Evolutionary conservation across 352 stramenopile genomes (phyloP).

Genomic region (Discostella stelligera): DNA sequence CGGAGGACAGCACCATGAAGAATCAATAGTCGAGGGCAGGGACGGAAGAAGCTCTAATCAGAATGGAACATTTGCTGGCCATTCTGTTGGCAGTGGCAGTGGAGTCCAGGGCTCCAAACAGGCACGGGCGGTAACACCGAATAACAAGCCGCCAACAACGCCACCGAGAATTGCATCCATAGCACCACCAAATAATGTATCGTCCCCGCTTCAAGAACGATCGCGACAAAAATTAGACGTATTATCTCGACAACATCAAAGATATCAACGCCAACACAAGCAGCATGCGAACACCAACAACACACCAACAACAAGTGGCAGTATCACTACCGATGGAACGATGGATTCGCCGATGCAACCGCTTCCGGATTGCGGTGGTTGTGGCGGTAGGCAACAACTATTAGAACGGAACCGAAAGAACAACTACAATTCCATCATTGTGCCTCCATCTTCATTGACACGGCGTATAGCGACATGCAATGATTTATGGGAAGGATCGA

Average conservation of each 20-base stretch:
- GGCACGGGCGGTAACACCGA: not conserved
- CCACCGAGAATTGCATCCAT: not conserved
- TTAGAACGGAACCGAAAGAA: not conserved
- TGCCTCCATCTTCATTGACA: conserved; percentile 1
- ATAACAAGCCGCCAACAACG: not conserved
- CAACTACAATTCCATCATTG: conserved; percentile 10
- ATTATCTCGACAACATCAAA: conserved; percentile 15
- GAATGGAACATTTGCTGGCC: not conserved
- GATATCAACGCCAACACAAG: conserved; percentile 8
- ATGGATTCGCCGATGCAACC: conserved; percentile 3
- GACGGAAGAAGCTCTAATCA: not conserved
- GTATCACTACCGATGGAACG: conserved; percentile 1
- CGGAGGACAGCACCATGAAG: not conserved
- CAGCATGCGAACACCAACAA: not conserved
- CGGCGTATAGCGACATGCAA: not conserved
- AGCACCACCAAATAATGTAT: not conserved
- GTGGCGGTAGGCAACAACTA: not conserved
- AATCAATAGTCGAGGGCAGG: not conserved
- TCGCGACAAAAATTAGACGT: conserved; percentile 14
- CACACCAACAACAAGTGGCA: not conserved
- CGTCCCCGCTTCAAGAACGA: not conserved
- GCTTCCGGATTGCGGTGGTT: not conserved
- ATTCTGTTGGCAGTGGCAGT: not conserved
- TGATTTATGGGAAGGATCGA: not conserved
- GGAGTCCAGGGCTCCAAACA: not conserved